phyloP scores from a whole-genome alignment of 2,329 filamentous ascomycete genomes.

The Metarhizium humberi region DNA sequence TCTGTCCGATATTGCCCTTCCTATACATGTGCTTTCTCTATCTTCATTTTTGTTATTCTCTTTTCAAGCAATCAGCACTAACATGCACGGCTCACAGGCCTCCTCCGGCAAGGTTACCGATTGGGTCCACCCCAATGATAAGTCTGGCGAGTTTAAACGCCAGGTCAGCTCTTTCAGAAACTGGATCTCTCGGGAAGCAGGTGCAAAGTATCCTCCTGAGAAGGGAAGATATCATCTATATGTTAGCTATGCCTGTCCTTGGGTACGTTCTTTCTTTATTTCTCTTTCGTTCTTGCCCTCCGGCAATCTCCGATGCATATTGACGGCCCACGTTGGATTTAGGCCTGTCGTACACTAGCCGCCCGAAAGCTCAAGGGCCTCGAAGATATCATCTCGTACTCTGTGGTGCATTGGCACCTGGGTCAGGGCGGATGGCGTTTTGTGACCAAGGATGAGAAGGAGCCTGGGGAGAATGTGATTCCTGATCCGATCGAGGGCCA shows the following conservation, averaged over 20 bases:
- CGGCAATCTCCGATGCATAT: too few species aligned
- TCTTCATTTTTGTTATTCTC: background rate
- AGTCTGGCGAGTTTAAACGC: conserved; percentile 86
- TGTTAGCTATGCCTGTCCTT: conserved; percentile 88
- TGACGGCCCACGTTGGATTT: background rate
- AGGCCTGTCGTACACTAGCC: conserved; percentile 78
- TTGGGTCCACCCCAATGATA: conserved; percentile 72
- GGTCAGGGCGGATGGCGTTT: conserved; percentile 71
- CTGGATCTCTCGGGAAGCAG: conserved; percentile 63
- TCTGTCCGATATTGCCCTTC: background rate
- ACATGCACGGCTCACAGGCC: conserved; percentile 1
- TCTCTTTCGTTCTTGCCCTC: background rate
- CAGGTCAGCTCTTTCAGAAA: conserved; percentile 75
- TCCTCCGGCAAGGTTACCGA: conserved; percentile 47
- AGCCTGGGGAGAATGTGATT: conserved; percentile 53
- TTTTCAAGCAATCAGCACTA: background rate
- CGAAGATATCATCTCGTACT: conserved; percentile 70
- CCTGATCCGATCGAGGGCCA: conserved; percentile 62
- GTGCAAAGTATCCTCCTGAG: conserved; percentile 72
- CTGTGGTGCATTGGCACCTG: conserved; percentile 91
- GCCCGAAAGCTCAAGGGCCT: conserved; percentile 85
- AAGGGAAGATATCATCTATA: conserved; percentile 91
- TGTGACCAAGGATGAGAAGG: conserved; percentile 48
- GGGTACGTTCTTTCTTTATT: conserved; percentile 38
- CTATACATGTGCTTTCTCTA: background rate